These are phyloP conservation scores for Auriscalpium microsporum DNA, from an alignment of 768 basidiomycete genomes.

Conservation along the genomic window DNA sequence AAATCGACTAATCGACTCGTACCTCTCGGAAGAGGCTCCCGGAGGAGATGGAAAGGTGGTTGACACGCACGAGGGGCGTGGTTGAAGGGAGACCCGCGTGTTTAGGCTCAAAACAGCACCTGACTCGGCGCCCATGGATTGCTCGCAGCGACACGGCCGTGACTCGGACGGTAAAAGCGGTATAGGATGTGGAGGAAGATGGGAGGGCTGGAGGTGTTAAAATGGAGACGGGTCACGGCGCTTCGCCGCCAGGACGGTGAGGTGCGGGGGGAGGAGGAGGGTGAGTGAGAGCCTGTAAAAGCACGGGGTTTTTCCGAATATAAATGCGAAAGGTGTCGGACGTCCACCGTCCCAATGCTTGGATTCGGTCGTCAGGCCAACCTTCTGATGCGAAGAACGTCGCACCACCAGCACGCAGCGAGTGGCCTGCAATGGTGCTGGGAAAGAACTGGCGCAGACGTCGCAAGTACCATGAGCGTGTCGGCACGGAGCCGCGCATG, in stretches of 20 bases:
- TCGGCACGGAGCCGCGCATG: slow-evolving; percentile 24
- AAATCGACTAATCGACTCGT: neutral
- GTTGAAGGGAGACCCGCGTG: no score
- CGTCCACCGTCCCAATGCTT: slow-evolving; percentile 31
- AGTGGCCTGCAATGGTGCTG: slow-evolving; percentile 25
- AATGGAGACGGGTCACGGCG: neutral
- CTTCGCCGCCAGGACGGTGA: no score
- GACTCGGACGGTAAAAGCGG: neutral
- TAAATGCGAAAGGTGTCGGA: slow-evolving; percentile 29
- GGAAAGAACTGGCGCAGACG: slow-evolving; percentile 22
- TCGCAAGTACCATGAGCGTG: slow-evolving; percentile 26
- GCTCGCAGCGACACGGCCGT: neutral
- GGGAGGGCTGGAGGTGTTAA: neutral
- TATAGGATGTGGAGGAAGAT: neutral
- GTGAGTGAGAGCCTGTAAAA: slow-evolving; percentile 21
- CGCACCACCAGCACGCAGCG: slow-evolving; percentile 33
- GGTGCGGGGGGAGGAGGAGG: neutral
- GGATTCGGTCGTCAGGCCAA: slow-evolving; percentile 24
- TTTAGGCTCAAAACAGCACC: no score
- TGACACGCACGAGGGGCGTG: no score
- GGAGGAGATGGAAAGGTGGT: no score
- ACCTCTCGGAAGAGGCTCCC: neutral
- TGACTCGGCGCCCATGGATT: no score
- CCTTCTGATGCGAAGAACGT: slow-evolving; percentile 29
- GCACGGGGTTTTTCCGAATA: slow-evolving; percentile 31